These are phyloP conservation scores for Mycena albidolilacea DNA, from an alignment of 768 basidiomycete species.

Conservation along the genomic window DNA sequence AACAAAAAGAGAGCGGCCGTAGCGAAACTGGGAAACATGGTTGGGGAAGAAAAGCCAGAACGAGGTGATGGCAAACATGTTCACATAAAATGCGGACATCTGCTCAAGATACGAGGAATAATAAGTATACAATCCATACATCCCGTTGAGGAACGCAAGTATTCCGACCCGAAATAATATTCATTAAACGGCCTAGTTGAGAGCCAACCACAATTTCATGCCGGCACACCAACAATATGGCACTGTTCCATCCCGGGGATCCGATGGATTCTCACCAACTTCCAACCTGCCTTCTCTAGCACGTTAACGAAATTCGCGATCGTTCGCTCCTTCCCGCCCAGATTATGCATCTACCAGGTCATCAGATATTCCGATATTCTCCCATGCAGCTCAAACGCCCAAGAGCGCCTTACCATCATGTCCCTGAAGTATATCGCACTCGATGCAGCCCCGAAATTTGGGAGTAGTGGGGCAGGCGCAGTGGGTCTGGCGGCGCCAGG, in stretches of 20 bases:
- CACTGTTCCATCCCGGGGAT: slow-evolving; percentile 15
- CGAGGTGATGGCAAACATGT: too few species aligned
- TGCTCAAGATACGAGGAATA: too few species aligned
- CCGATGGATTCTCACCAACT: slow-evolving; percentile 10
- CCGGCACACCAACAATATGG: slow-evolving; percentile 11
- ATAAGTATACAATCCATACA: not conserved
- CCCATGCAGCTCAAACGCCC: not conserved
- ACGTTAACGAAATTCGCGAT: slow-evolving; percentile 8
- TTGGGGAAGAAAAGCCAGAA: too few species aligned
- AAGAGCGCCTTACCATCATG: not conserved
- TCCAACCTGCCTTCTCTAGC: slow-evolving; percentile 6
- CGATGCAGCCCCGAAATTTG: slow-evolving; percentile 15
- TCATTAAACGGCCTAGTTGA: not conserved
- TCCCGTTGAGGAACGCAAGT: slow-evolving; percentile 10
- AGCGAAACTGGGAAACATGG: too few species aligned
- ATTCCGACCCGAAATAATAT: not conserved
- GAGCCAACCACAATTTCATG: slow-evolving; percentile 1
- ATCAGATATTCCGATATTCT: slow-evolving; percentile 3
- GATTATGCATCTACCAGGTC: slow-evolving; percentile 4
- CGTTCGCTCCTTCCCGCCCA: slow-evolving; percentile 17
- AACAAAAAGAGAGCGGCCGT: too few species aligned
- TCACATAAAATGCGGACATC: too few species aligned
- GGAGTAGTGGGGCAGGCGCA: slow-evolving; percentile 10
- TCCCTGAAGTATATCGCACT: slow-evolving; percentile 12
- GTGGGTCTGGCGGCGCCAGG: slow-evolving; percentile 6